phyloP scores from a whole-genome alignment of 2,329 filamentous ascomycete genomes.

The Microcyclospora pomicola region DNA sequence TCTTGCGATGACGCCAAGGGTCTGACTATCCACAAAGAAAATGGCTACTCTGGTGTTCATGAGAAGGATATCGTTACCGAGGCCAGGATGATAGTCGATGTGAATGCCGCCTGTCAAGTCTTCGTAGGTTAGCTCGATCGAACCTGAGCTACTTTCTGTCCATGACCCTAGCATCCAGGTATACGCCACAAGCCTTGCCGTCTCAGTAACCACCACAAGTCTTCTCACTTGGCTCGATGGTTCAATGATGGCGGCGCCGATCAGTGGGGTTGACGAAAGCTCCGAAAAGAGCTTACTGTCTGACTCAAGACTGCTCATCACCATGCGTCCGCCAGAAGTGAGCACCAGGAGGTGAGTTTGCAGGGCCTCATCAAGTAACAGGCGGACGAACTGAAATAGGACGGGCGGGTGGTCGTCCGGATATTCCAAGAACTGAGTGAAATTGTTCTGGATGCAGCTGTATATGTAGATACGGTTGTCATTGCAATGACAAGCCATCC shows the following conservation, averaged over 20 bases:
- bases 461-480: slow-evolving; percentile 47
- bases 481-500: slow-evolving; percentile 52
- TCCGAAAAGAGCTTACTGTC: slow-evolving; percentile 9
- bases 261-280: slow-evolving; percentile 12
- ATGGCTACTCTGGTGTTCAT: slow-evolving; percentile 6
- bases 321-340: slow-evolving; percentile 49
- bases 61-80: slow-evolving; percentile 13
- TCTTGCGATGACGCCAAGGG: slow-evolving; percentile 7
- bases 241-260: slow-evolving; percentile 14
- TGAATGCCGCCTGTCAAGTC: slow-evolving; percentile 9
- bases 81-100: slow-evolving; percentile 10
- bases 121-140: slow-evolving; percentile 5
- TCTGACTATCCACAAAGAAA: slow-evolving; percentile 11
- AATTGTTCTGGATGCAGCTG: slow-evolving; percentile 43
- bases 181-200: slow-evolving; percentile 9
- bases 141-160: slow-evolving; percentile 4
- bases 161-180: slow-evolving; percentile 8
- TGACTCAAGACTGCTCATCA: slow-evolving; percentile 40
- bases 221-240: slow-evolving; percentile 4
- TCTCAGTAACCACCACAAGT: slow-evolving; percentile 13
- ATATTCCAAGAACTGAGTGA: slow-evolving; percentile 43
- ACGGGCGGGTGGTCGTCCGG: slow-evolving; percentile 45
- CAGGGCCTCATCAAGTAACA: slow-evolving; percentile 18
- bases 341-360: slow-evolving; percentile 42
- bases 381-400: slow-evolving; percentile 48